Evolutionary conservation across 192 early-diverging fungal species (phyloP).

Genomic region (Chytriomyces hyalinus): DNA sequence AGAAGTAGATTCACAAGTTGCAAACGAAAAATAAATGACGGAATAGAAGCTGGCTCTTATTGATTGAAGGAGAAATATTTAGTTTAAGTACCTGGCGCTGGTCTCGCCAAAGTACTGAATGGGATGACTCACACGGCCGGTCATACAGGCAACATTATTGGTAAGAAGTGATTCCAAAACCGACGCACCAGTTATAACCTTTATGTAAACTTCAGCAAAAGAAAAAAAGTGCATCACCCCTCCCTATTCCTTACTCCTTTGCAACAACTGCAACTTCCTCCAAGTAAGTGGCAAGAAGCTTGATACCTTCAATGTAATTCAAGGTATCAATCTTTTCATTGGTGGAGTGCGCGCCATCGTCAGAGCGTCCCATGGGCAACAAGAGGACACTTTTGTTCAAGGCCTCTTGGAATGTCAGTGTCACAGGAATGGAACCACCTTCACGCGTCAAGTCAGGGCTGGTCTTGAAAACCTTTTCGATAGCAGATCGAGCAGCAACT

Average conservation of each 20-base stretch:
- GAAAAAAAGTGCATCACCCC: too few relatives aligned
- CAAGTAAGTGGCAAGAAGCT: conserved; percentile 88
- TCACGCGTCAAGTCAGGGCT: conserved; percentile 97
- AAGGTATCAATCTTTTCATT: conserved; percentile 93
- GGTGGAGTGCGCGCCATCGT: conserved; percentile 96
- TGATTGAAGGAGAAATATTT: too few relatives aligned
- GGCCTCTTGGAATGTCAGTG: conserved; percentile 96
- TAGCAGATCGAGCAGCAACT: conserved; percentile 88
- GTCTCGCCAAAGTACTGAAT: too few relatives aligned
- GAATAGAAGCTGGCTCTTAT: too few relatives aligned
- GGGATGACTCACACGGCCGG: too few relatives aligned
- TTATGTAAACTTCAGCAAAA: too few relatives aligned
- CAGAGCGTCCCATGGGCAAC: conserved; percentile 92
- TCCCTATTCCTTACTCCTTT: not conserved
- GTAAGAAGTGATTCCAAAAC: too few relatives aligned
- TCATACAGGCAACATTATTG: too few relatives aligned
- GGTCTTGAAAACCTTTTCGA: conserved; percentile 88
- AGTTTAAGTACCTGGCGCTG: too few relatives aligned
- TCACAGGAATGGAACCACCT: conserved; percentile 97
- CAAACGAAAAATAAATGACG: too few relatives aligned
- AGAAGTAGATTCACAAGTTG: conserved; percentile 4
- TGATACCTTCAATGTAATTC: conserved; percentile 96
- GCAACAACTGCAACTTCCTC: conserved; percentile 76
- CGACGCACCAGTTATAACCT: too few relatives aligned
- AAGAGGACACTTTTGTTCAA: conserved; percentile 86